phyloP scores from a whole-genome alignment of 2,329 filamentous ascomycete genomes.

The Epichloe coenophiala region DNA sequence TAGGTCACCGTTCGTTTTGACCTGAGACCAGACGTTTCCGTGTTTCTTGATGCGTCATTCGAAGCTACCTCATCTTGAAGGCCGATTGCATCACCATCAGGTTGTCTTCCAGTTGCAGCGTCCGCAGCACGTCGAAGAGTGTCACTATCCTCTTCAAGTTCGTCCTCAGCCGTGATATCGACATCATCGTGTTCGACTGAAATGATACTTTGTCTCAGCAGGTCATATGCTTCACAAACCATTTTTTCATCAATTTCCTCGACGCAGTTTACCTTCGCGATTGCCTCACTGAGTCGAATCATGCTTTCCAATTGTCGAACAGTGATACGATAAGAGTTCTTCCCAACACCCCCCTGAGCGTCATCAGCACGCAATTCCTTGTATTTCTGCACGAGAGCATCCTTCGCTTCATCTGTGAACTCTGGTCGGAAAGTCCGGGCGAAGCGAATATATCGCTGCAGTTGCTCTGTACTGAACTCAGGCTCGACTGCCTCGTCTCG shows the following conservation, averaged over 20 bases:
- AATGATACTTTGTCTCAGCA: constrained; percentile 89
- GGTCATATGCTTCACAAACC: constrained; percentile 82
- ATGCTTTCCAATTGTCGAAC: constrained; percentile 91
- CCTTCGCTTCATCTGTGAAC: constrained; percentile 78
- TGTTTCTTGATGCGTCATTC: constrained; percentile 17
- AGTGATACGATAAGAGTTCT: constrained; percentile 94
- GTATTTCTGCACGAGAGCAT: constrained; percentile 79
- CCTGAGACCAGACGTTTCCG: constrained; percentile 18
- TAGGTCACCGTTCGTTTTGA: constrained; percentile 83
- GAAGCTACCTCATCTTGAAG: constrained; percentile 21
- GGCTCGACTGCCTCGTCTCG: constrained; percentile 84
- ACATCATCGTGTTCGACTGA: constrained; percentile 96
- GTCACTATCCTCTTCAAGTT: constrained; percentile 30
- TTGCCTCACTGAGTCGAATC: constrained; percentile 93
- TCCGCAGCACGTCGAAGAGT: constrained; percentile 27
- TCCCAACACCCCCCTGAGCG: constrained; percentile 86
- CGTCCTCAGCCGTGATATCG: constrained; percentile 72
- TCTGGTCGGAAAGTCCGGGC: constrained; percentile 87
- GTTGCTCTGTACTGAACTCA: constrained; percentile 89
- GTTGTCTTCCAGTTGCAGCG: constrained; percentile 29
- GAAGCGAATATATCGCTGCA: constrained; percentile 95
- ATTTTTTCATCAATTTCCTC: constrained; percentile 76
- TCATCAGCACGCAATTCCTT: constrained; percentile 91
- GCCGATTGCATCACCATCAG: constrained; percentile 30
- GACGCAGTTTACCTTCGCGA: constrained; percentile 94